Percentiles rank a stretch among this genome's conserved stretches.
These are phyloP conservation scores for Spencermartinsiella ligniputridi DNA, from an alignment of 1,139 yeast species.

Conservation along the genomic window DNA sequence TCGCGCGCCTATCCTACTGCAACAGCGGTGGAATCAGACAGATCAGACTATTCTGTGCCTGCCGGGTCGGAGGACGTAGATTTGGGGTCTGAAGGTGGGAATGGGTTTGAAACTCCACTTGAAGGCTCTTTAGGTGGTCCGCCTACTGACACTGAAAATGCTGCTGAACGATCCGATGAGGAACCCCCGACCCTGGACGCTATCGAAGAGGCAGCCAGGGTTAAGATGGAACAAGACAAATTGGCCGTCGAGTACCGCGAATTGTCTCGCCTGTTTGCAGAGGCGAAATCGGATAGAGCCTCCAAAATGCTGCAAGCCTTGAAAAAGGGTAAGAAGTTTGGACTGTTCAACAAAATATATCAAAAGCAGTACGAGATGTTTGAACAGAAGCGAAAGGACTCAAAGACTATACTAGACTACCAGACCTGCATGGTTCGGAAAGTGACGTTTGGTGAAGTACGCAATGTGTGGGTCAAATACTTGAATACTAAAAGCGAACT, in stretches of 20 bases:
- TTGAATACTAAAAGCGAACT: slow-evolving; percentile 22
- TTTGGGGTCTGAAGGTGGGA: not conserved
- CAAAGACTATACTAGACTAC: slow-evolving; percentile 18
- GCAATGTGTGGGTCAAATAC: slow-evolving; percentile 30
- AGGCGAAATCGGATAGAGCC: slow-evolving; percentile 29
- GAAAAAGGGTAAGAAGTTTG: slow-evolving; percentile 21
- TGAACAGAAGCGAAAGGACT: slow-evolving; percentile 17
- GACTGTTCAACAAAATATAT: slow-evolving; percentile 21
- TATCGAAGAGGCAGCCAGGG: slow-evolving; percentile 9
- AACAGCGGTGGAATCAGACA: too few relatives aligned
- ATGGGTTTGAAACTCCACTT: not conserved
- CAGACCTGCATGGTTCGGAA: slow-evolving; percentile 22
- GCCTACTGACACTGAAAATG: not conserved
- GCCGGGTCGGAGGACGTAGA: not conserved
- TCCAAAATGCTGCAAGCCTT: slow-evolving; percentile 26
- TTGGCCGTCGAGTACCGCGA: slow-evolving; percentile 28
- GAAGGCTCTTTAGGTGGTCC: slow-evolving; percentile 1
- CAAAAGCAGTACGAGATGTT: slow-evolving; percentile 21
- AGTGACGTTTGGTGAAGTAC: slow-evolving; percentile 27
- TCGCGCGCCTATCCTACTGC: too few relatives aligned
- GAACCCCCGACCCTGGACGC: not conserved
- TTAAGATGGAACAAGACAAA: slow-evolving; percentile 24
- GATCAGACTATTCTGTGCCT: not conserved
- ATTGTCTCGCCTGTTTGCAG: slow-evolving; percentile 27
- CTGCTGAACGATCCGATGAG: slow-evolving; percentile 1